Evolutionary conservation across 2,329 filamentous ascomycete genomes (phyloP), one percentile per base, ranked within the genome.

Genomic region (Scleromitrula shiraiana): DNA sequence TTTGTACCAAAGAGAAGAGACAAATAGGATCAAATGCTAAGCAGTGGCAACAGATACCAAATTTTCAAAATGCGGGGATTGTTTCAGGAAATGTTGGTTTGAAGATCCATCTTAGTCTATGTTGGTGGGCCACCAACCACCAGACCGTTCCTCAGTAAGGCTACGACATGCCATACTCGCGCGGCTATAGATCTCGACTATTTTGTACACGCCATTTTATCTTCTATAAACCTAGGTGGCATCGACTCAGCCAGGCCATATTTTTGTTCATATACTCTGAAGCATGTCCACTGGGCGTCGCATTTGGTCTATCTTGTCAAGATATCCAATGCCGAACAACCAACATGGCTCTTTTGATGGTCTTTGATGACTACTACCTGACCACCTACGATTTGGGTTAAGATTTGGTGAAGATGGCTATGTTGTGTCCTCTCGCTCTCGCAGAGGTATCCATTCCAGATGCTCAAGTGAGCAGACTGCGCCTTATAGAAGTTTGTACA

Each of bases 401-500:
- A 39, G 5, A 19, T 17, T 17, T 40, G 35, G 17, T 39, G 38
- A 19, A 17, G 39, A 32, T 15, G 43, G 35, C 7, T 26, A 40
- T 40, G 19, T 20, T 19, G 2, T 22, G 10, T 24, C 20, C 35
- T 30, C 12, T 26, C 29, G 22, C n/a, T n/a, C n/a, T n/a, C n/a
- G n/a, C n/a, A n/a, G n/a, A 15, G 22, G 32, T n/a, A 26, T 27
- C 15, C 22, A 33, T 41, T 8, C 44, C 20, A 5, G 2, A 35
- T 38, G 6, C 15, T 15, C 22, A 33, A 33, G 36, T 46, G 36
- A 41, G 26, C 20, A 17, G 24, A 41, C 15, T 41, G 12, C 36
- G 36, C 44, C 44, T 23, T 7, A 6, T 30, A 38, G 14, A 35
- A 41, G 41, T 26, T 19, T 33, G 27, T 41, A 40, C 43, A 41